Evolutionary conservation across 148 eudicot genomes (phyloP).

Genomic region (Vaccinium darrowii): DNA sequence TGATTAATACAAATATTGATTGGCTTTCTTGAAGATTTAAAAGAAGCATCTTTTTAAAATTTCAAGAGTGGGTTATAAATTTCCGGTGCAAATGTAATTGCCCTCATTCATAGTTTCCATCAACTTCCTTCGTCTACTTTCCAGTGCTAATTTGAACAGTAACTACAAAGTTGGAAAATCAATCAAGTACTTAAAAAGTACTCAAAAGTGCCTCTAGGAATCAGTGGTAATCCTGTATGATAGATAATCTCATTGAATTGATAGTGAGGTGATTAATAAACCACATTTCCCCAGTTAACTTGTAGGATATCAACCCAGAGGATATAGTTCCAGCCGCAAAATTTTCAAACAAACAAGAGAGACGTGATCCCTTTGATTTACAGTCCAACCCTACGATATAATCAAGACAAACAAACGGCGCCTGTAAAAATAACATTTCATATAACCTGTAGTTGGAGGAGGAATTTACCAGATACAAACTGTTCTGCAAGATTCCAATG

Average conservation of each 20-base stretch:
- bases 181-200: background rate
- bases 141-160: background rate
- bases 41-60: background rate
- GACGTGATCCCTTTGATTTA: background rate
- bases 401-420: background rate
- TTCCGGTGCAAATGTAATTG: background rate
- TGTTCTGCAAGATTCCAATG: slow-evolving; percentile 36
- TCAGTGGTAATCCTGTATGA: background rate
- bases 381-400: background rate
- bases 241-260: background rate
- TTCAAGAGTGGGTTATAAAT: background rate
- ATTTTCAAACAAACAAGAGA: background rate
- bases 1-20: background rate
- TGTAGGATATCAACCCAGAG: background rate
- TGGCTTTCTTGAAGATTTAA: background rate
- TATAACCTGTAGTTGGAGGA: background rate
- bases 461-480: slow-evolving; percentile 45
- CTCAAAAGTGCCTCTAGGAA: background rate
- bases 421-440: background rate
- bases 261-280: no score
- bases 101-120: background rate
- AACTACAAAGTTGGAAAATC: background rate
- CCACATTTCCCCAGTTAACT: no score
- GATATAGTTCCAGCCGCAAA: background rate
- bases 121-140: background rate